Base-by-base conservation (phyloP, 2,329 filamentous ascomycete genomes). In the Claviceps spartinae region DNA sequence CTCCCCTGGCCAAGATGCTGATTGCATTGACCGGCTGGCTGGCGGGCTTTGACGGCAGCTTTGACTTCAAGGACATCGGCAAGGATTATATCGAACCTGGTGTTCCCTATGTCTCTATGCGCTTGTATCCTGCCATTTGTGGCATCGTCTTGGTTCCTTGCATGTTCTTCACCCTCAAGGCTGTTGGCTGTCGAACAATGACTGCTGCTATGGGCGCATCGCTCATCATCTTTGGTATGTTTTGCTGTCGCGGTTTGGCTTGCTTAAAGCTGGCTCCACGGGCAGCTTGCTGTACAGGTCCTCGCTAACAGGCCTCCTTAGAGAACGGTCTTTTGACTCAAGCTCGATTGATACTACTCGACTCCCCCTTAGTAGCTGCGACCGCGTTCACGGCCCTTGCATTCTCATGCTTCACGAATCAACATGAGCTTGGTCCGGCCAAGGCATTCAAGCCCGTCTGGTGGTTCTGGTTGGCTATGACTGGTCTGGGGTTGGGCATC, bases 51-150 rank as follows among this genome's bases (percentile, higher is more conserved):
- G 81, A 96, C 65, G 93, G 93, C 58, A 78, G 88, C 57, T 98
- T 98, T 67, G 93, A 97, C 69, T 98, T 98, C 76, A 98, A 97
- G 75, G 90, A 98, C 61, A 98, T 98, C 70, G 93, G 93, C 69
- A 96, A 97, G 73, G 93, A 98, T 69, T 98, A 98, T 66, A 67
- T 97, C 57, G 93, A 95, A 71, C 89, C 93, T 3, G 82, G 83
- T 50, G 93, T 98, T 51, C 93, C 93, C 44, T 98, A 98, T 69
- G 93, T 98, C 52, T 86, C 93, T 52, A 98, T 98, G 93, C 86
- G 93, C 66, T 71, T 97, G 70, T 82, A 95, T 59, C 91, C 93
- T 41, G 93, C 93, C 52, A 73, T 97, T 58, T 85, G 89, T 61
- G 93, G 93, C 65, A 83, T 97, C 54, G 70, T 94, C 52, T 81